A percentile compares a stretch with the other conserved stretches of the same genome.
phyloP scores from a whole-genome alignment of 768 basidiomycete species.

The Pulveroboletus sp. region DNA sequence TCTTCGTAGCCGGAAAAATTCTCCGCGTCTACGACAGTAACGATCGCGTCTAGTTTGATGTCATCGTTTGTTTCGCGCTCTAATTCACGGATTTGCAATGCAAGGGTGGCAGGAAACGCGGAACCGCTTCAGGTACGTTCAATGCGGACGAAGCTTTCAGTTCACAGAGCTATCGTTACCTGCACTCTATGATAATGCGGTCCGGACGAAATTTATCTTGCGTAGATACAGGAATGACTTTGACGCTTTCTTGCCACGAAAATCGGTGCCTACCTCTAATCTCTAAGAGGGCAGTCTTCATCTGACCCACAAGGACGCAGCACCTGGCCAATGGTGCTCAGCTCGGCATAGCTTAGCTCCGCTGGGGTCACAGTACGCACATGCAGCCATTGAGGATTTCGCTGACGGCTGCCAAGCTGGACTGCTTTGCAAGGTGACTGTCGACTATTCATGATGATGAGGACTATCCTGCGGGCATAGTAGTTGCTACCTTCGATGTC shows the following conservation, averaged over 20 bases:
- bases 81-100: constrained; percentile 89
- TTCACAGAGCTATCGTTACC: constrained; percentile 42
- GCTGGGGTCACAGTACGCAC: constrained; percentile 36
- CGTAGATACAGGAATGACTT: not conserved
- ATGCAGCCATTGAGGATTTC: constrained; percentile 97
- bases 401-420: constrained; percentile 78
- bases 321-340: constrained; percentile 48
- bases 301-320: constrained; percentile 91
- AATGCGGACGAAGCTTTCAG: not conserved
- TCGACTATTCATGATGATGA: constrained; percentile 55
- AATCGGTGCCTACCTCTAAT: constrained; percentile 57
- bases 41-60: constrained; percentile 82
- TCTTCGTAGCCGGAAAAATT: constrained; percentile 95
- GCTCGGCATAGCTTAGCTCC: not conserved
- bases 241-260: not conserved
- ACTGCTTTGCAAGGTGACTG: constrained; percentile 83
- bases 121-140: constrained; percentile 56
- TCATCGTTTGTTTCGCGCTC: constrained; percentile 73
- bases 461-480: not conserved
- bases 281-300: constrained; percentile 86
- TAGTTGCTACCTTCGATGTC: constrained; percentile 71
- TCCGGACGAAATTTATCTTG: constrained; percentile 81
- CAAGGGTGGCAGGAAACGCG: constrained; percentile 92
- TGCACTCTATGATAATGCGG: constrained; percentile 93
- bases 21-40: constrained; percentile 88